Evolutionary conservation across 2,329 filamentous ascomycete genomes (phyloP).

Genomic region (Epichloe sp.): DNA sequence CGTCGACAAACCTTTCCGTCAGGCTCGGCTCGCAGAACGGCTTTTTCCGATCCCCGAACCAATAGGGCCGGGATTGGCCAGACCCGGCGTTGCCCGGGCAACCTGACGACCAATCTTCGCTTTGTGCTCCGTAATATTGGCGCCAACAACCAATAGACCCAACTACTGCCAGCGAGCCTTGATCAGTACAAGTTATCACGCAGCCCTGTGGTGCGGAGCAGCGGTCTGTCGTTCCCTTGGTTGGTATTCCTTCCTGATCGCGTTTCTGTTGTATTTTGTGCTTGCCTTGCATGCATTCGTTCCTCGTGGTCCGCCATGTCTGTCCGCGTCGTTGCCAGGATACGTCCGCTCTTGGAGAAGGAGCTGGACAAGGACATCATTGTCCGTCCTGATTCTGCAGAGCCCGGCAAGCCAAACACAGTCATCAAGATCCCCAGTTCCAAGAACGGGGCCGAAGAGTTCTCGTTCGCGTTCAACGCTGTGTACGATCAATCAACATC

Average conservation of each 20-base stretch:
- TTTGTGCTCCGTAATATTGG: neutral
- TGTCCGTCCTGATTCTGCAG: slow-evolving; percentile 52
- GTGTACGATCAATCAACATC: slow-evolving; percentile 73
- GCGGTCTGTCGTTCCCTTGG: neutral
- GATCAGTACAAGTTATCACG: neutral
- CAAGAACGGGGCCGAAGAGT: slow-evolving; percentile 82
- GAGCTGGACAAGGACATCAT: slow-evolving; percentile 84
- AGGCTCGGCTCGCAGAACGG: slow-evolving; percentile 10
- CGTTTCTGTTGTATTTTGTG: slow-evolving; percentile 5
- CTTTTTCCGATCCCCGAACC: slow-evolving; percentile 17
- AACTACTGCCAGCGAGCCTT: neutral
- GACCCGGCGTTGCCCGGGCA: slow-evolving; percentile 3
- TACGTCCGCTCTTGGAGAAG: slow-evolving; percentile 74
- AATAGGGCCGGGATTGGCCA: neutral
- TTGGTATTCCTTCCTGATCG: slow-evolving; percentile 1
- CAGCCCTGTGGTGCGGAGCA: neutral
- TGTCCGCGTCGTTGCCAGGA: slow-evolving; percentile 79
- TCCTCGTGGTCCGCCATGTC: slow-evolving; percentile 30
- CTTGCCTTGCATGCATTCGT: slow-evolving; percentile 8
- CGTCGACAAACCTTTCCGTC: neutral
- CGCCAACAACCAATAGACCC: neutral
- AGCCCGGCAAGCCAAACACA: slow-evolving; percentile 47
- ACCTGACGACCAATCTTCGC: slow-evolving; percentile 1
- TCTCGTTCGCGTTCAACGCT: slow-evolving; percentile 86
- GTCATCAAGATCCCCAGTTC: slow-evolving; percentile 85